Percentiles rank a stretch among this genome's conserved stretches.
phyloP scores from a whole-genome alignment of 2,329 filamentous ascomycete genomes.

The Coniella vitis region DNA sequence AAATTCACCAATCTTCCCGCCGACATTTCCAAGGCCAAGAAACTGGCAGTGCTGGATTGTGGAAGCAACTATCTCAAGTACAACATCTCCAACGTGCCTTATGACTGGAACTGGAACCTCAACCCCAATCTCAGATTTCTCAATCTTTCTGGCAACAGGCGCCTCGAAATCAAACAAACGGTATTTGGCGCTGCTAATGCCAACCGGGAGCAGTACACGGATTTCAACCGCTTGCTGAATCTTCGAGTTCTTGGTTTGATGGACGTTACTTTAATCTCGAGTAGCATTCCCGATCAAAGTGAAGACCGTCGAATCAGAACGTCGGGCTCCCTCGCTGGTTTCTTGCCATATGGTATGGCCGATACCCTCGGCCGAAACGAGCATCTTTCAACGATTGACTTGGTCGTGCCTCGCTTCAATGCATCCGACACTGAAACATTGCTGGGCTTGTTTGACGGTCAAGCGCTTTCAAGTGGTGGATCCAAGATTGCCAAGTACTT shows the following conservation, averaged over 20 bases:
- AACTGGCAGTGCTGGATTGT: constrained; percentile 85
- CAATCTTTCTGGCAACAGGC: constrained; percentile 94
- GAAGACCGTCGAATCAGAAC: constrained; percentile 93
- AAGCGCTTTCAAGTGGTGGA: constrained; percentile 79
- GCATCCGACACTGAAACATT: constrained; percentile 85
- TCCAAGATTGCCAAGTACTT: constrained; percentile 95
- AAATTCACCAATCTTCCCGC: constrained; percentile 95
- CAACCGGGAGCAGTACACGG: constrained; percentile 69
- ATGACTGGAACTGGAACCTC: constrained; percentile 99
- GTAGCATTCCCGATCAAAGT: constrained; percentile 88
- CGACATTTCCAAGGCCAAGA: constrained; percentile 89
- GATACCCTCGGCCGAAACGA: constrained; percentile 90
- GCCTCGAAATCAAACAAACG: constrained; percentile 78
- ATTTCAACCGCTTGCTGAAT: constrained; percentile 80
- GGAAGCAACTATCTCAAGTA: constrained; percentile 95
- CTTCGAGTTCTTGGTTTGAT: constrained; percentile 87
- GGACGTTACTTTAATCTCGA: constrained; percentile 93
- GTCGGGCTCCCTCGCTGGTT: constrained; percentile 88
- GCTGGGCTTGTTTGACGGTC: constrained; percentile 92
- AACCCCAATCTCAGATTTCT: constrained; percentile 92
- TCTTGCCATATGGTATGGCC: constrained; percentile 93
- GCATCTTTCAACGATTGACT: constrained; percentile 89
- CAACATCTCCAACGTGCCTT: constrained; percentile 98
- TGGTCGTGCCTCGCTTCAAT: constrained; percentile 88
- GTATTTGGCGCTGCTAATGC: constrained; percentile 45